Conservation (phyloP, 108 stramenopile species). For the Licmophora abbreviata region DNA sequence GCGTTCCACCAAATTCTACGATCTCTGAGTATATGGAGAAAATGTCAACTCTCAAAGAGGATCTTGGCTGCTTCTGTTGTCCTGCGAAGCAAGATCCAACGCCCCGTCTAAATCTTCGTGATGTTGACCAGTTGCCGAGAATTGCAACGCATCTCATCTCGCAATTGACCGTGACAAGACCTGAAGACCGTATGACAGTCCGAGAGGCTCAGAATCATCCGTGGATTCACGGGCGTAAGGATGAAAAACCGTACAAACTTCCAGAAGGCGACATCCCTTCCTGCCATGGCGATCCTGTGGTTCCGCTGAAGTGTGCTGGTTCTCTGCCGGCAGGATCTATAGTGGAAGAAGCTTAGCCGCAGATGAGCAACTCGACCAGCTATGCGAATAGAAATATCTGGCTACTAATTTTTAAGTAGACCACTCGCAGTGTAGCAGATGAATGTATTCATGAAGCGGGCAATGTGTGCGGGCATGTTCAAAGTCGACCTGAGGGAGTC, state of each 20-base stretch:
- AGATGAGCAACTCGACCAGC: too few relatives aligned
- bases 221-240: constrained; percentile 54
- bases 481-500: background rate
- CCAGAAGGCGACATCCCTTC: constrained; percentile 58
- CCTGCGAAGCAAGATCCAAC: constrained; percentile 3
- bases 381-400: too few relatives aligned
- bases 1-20: constrained; percentile 64
- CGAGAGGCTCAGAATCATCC: constrained; percentile 69
- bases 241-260: constrained; percentile 27
- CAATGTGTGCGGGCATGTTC: background rate
- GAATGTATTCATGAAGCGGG: background rate
- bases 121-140: constrained; percentile 41
- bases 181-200: constrained; percentile 60
- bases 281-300: constrained; percentile 42
- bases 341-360: background rate
- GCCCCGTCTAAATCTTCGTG: constrained; percentile 34
- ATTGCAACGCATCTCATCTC: constrained; percentile 49
- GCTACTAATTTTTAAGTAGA: too few relatives aligned
- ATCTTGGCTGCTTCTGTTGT: constrained; percentile 32
- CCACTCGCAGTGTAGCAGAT: background rate
- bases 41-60: constrained; percentile 16
- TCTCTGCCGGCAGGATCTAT: background rate
- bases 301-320: constrained; percentile 49
- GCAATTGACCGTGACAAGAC: constrained; percentile 38
- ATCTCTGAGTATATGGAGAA: constrained; percentile 53